Percentiles rank a stretch among this genome's conserved stretches.
phyloP scores from a whole-genome alignment of 139 green algal species.

The Volvox reticuliferus region DNA sequence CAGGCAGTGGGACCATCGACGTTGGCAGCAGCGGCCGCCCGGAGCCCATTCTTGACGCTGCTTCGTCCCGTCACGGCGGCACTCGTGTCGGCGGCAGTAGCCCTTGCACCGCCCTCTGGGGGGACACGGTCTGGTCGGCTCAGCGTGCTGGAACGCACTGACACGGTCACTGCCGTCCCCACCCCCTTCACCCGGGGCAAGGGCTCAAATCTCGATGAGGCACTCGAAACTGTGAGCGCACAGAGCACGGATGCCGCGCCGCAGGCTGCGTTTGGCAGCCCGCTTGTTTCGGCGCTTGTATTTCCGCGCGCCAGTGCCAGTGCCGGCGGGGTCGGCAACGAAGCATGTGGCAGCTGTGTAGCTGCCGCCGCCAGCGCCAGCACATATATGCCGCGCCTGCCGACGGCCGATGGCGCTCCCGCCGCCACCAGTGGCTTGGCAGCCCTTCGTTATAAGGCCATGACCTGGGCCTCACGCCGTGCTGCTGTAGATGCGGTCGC shows the following conservation, averaged over 20 bases:
- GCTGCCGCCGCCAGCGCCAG: neutral
- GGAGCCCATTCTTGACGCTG: conserved; percentile 12
- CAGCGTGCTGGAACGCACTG: conserved; percentile 11
- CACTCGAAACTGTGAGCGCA: too few species aligned
- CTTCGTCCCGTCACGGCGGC: conserved; percentile 26
- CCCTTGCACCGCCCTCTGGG: neutral
- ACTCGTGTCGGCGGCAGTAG: conserved; percentile 15
- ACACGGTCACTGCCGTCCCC: neutral
- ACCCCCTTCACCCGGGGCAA: neutral
- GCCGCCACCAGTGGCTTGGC: neutral
- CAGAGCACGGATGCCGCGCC: neutral
- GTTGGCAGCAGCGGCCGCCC: neutral
- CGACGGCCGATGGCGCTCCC: neutral
- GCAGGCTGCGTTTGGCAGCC: neutral
- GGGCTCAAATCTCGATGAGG: neutral
- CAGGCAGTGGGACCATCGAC: neutral
- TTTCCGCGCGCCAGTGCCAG: neutral
- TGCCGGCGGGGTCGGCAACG: neutral
- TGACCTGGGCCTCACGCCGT: neutral
- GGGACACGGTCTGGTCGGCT: neutral
- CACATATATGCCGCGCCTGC: neutral
- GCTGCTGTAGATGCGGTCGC: neutral
- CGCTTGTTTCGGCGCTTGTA: neutral
- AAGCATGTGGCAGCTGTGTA: neutral
- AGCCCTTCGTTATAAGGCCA: conserved; percentile 7